Evolutionary conservation across 148 eudicot species (phyloP), one percentile per base, ranked within the genome.

Genomic region (Cornus florida): DNA sequence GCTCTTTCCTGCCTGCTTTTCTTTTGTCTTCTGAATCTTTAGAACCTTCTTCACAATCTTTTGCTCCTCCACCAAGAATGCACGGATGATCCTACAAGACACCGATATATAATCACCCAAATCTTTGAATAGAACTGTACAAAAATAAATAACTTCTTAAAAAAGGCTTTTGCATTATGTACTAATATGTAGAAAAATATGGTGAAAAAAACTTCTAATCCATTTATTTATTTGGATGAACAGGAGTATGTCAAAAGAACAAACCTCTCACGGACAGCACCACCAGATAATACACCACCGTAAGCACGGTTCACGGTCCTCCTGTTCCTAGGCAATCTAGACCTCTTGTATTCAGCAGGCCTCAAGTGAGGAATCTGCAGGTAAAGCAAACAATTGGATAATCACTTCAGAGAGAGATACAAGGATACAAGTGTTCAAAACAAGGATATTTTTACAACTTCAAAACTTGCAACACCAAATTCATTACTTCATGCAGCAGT

Each of bases 1-100:
- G 39, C 75, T 69, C 78, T 77, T 85, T 33, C 73, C 67, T 20
- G 87, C 76, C 38, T 74, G 80, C 83, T 82, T 82, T 72, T 85
- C 87, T 65, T 85, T 85, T 8, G 83, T 19, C 83, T 85, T 85
- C 73, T 85, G 85, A 57, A 85, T 82, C 87, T 85, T 85, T 83
- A 85, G 67, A 85, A 43, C 48, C 48, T 43, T 43, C 48, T 43
- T 43, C 48, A 43, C 85, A 75, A 85, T 85, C 87, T 85, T 85
- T 67, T 85, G 85, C 80, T 85, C 87, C 76, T 85, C 87, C 20
- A 85, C 82, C 79, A 85, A 68, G 80, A 85, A 85, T 2, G 87
- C 87, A 67, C 87, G 74, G 31, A 85, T 85, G 59, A 85, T 78
- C 84, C 87, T 85, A 57, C 10, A 20, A 38, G 46, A 14, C 62